Conservation (phyloP, 768 basidiomycete genomes). For the Royoungia palumana region DNA sequence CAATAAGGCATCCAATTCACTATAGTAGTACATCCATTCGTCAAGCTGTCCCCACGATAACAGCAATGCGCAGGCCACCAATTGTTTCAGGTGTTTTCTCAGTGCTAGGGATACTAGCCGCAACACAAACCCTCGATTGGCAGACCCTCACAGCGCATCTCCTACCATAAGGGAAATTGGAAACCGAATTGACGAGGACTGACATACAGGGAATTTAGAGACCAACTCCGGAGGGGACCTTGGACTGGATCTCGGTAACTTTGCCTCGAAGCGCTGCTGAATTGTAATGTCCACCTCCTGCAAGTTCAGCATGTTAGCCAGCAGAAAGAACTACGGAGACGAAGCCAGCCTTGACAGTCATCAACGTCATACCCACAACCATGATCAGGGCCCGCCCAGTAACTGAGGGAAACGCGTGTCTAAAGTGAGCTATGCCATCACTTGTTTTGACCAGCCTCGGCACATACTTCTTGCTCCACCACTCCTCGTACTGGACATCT, state of each 20-base stretch:
- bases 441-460: conserved; percentile 87
- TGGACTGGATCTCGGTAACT: conserved; percentile 85
- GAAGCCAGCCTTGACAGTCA: conserved; percentile 93
- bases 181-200: conserved; percentile 96
- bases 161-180: conserved; percentile 97
- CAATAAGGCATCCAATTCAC: too few relatives aligned
- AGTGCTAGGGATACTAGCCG: conserved; percentile 93
- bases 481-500: conserved; percentile 70
- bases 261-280: conserved; percentile 83
- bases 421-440: conserved; percentile 86
- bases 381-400: conserved; percentile 94
- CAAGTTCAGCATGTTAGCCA: conserved; percentile 95
- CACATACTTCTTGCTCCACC: conserved; percentile 89
- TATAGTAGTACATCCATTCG: too few relatives aligned
- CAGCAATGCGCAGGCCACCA: conserved; percentile 69
- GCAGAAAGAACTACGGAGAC: conserved; percentile 90
- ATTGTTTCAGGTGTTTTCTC: conserved; percentile 99
- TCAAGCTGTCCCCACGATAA: too few relatives aligned
- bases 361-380: conserved; percentile 99
- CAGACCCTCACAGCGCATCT: conserved; percentile 92
- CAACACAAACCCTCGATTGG: conserved; percentile 98
- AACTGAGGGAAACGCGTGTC: conserved; percentile 97
- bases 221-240: conserved; percentile 85
- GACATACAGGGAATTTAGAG: conserved; percentile 96
- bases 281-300: conserved; percentile 98